Evolutionary conservation across 2,329 filamentous ascomycete species (phyloP).

Genomic region (Trichoderma guizhouense): DNA sequence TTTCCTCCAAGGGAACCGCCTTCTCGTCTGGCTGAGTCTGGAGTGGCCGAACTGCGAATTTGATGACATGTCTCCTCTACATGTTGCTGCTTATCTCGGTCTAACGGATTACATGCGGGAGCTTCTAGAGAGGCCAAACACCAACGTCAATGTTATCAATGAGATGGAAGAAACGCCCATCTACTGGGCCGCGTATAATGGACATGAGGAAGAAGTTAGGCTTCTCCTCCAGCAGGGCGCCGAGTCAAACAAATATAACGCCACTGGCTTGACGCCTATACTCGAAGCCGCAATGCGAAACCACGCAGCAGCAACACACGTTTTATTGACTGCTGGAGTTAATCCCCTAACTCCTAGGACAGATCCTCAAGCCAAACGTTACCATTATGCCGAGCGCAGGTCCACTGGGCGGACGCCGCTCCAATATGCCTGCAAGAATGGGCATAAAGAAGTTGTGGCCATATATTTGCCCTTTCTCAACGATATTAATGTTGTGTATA

Average conservation of each 20-base stretch:
- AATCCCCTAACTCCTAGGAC: conserved; percentile 31
- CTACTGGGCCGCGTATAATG: not conserved
- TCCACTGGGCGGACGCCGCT: conserved; percentile 28
- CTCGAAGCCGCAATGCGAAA: conserved; percentile 34
- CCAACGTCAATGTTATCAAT: not conserved
- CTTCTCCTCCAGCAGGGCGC: not conserved
- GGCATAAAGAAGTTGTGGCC: conserved; percentile 27
- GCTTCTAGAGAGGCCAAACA: not conserved
- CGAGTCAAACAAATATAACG: not conserved
- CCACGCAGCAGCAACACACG: conserved; percentile 26
- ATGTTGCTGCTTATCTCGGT: not conserved
- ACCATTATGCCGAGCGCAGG: not conserved
- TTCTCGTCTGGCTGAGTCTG: not conserved
- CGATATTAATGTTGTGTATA: conserved; percentile 22
- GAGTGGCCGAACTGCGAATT: not conserved
- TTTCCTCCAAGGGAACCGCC: not conserved
- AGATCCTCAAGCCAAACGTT: not conserved
- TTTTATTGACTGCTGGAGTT: conserved; percentile 35
- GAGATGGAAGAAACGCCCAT: not conserved
- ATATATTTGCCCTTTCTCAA: conserved; percentile 27
- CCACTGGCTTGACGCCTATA: conserved; percentile 32
- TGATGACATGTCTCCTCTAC: conserved; percentile 17
- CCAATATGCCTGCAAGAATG: conserved; percentile 30
- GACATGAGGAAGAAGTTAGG: not conserved
- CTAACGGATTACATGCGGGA: not conserved